Conservation (phyloP, 73 alveolate genomes). For the Paramecium sonneborni region DNA sequence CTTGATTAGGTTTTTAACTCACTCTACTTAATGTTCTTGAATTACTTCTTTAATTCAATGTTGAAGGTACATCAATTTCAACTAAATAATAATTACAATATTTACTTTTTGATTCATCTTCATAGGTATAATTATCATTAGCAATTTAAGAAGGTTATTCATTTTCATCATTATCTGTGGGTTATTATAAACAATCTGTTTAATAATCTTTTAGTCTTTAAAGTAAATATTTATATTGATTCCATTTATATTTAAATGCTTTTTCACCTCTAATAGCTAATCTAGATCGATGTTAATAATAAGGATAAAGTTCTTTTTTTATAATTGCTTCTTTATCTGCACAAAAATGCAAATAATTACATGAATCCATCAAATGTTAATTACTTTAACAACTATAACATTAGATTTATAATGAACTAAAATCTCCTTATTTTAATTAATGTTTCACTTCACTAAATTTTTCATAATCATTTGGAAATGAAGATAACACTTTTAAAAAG, state of each 20-base stretch:
- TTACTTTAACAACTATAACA: constrained; percentile 82
- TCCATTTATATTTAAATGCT: neutral
- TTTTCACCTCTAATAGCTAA: neutral
- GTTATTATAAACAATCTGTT: neutral
- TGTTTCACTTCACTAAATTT: constrained; percentile 66
- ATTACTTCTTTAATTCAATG: constrained; percentile 3
- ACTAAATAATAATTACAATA: neutral
- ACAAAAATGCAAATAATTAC: constrained; percentile 42
- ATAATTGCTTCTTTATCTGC: constrained; percentile 48
- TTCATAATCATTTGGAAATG: constrained; percentile 74
- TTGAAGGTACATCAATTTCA: constrained; percentile 27
- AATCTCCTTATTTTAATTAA: constrained; percentile 63
- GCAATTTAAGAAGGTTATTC: neutral
- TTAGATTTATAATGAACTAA: constrained; percentile 30
- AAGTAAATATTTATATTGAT: neutral
- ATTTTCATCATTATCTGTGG: neutral
- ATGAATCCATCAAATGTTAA: constrained; percentile 70
- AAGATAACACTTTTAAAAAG: constrained; percentile 60
- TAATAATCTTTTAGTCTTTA: neutral
- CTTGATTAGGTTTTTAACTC: neutral
- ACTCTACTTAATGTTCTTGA: constrained; percentile 29
- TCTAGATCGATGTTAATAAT: neutral
- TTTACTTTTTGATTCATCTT: neutral
- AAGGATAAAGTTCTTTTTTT: constrained; percentile 6
- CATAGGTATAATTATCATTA: neutral